These are phyloP conservation scores for Prunus dulcis DNA, from an alignment of 306 rosid species.

Conservation along the genomic window DNA sequence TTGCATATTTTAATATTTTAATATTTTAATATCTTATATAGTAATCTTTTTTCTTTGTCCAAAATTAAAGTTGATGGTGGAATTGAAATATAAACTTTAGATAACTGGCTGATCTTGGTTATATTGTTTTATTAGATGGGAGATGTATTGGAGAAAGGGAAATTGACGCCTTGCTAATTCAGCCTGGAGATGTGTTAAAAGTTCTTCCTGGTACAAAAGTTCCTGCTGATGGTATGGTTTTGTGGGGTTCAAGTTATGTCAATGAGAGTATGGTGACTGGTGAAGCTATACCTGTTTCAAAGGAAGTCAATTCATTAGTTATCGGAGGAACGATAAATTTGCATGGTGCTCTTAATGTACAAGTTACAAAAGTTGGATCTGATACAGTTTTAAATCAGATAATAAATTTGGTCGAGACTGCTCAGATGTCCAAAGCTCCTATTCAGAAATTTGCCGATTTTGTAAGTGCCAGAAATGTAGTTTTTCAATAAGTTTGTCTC, in stretches of 20 bases:
- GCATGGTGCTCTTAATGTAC: constrained; percentile 78
- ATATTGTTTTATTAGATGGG: constrained; percentile 51
- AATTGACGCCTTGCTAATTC: constrained; percentile 85
- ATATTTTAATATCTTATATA: no score
- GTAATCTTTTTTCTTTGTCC: background rate
- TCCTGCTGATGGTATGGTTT: constrained; percentile 86
- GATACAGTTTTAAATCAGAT: constrained; percentile 93
- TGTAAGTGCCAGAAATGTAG: constrained; percentile 55
- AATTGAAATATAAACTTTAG: background rate
- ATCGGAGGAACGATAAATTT: constrained; percentile 94
- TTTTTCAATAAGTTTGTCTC: background rate
- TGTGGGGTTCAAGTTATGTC: constrained; percentile 89
- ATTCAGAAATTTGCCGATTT: constrained; percentile 99
- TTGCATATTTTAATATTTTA: no score
- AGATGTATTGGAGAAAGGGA: constrained; percentile 69
- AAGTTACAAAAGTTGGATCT: constrained; percentile 89
- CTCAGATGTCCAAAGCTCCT: constrained; percentile 99
- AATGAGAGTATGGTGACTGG: constrained; percentile 99
- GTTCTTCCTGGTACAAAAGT: constrained; percentile 93
- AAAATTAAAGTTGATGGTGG: background rate
- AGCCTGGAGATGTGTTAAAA: constrained; percentile 80
- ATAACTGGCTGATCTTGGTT: background rate
- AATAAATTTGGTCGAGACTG: constrained; percentile 94
- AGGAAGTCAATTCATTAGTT: constrained; percentile 66
- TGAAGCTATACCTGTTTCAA: constrained; percentile 73